phyloP scores from a whole-genome alignment of 2,329 filamentous ascomycete genomes.

The Apiospora aurea region DNA sequence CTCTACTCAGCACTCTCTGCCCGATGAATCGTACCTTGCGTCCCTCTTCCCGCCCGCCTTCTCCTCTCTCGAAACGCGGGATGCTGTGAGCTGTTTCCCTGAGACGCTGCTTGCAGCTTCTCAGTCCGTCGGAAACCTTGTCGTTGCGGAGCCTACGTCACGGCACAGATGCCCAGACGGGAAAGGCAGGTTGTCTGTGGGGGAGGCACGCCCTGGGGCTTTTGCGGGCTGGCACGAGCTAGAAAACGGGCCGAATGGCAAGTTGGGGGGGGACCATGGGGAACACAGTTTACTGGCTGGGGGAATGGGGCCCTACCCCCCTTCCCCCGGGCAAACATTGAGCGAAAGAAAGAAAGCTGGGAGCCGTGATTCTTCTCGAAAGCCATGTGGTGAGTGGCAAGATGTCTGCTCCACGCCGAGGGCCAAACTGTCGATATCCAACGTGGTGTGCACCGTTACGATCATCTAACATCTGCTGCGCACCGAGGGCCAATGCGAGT shows the following conservation, averaged over 20 bases:
- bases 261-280: constrained; percentile 1
- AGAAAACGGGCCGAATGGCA: constrained; percentile 16
- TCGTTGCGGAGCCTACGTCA: constrained; percentile 16
- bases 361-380: neutral
- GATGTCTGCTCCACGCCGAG: constrained; percentile 1
- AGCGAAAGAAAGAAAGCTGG: neutral
- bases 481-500: neutral
- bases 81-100: neutral
- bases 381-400: constrained; percentile 16
- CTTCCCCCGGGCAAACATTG: neutral
- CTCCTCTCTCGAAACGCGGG: neutral
- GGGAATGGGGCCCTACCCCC: neutral
- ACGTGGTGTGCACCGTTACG: constrained; percentile 13
- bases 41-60: neutral
- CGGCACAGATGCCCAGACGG: constrained; percentile 19
- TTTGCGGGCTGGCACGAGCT: neutral
- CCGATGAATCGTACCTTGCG: neutral
- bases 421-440: constrained; percentile 12
- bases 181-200: constrained; percentile 3
- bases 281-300: neutral
- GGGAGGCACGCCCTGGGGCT: neutral
- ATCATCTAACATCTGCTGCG: neutral
- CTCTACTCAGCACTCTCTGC: neutral
- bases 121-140: neutral
- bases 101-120: neutral